These are phyloP conservation scores for Colletotrichum sp. DNA, from an alignment of 2,329 filamentous ascomycete species.

Conservation along the genomic window DNA sequence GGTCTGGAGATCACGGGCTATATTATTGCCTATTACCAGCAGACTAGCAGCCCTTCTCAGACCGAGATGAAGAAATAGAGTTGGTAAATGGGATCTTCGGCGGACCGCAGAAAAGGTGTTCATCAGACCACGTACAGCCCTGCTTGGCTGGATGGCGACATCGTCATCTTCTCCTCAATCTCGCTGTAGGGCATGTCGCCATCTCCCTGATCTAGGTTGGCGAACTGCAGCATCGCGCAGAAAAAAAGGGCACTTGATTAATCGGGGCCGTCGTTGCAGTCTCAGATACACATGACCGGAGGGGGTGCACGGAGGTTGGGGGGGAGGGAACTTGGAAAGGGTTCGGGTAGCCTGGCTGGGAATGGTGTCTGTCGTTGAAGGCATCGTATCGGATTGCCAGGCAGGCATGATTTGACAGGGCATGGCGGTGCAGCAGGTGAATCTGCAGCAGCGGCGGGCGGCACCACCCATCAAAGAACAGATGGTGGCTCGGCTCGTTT, in stretches of 20 bases:
- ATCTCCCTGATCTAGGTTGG: constrained; percentile 13
- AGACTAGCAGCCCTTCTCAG: neutral
- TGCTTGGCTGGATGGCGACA: constrained; percentile 11
- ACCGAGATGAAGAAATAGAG: neutral
- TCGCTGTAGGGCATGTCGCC: constrained; percentile 2
- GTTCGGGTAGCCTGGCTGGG: neutral
- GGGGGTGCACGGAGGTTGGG: neutral
- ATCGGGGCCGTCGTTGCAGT: neutral
- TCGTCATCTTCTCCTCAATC: constrained; percentile 8
- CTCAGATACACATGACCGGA: constrained; percentile 16
- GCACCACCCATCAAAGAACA: neutral
- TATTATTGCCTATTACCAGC: neutral
- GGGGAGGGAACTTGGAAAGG: neutral
- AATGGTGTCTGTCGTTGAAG: neutral
- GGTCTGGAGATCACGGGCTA: neutral
- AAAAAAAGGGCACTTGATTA: neutral
- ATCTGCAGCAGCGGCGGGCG: neutral
- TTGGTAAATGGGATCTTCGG: neutral
- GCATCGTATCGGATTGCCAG: constrained; percentile 1
- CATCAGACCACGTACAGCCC: constrained; percentile 12
- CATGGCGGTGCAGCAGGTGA: neutral
- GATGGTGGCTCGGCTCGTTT: neutral
- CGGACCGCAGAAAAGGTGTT: neutral
- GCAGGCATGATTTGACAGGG: neutral
- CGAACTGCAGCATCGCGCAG: constrained; percentile 10